Conservation (phyloP, 768 basidiomycete genomes). For the Phlegmacium glaucopus region DNA sequence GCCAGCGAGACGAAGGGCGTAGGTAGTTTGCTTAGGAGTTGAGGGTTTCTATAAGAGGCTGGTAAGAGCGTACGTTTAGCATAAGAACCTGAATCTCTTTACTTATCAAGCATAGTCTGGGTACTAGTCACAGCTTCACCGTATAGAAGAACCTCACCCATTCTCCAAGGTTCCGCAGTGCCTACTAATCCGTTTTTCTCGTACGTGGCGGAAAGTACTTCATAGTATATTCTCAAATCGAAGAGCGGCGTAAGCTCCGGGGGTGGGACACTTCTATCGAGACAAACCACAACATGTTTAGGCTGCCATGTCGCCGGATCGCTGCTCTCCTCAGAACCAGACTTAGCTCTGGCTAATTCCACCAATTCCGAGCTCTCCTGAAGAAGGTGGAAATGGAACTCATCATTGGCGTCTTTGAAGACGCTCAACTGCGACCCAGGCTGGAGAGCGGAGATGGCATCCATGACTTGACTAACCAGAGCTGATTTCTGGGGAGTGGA, state of each 20-base stretch:
- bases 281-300: conserved; percentile 54
- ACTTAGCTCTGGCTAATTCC: conserved; percentile 21
- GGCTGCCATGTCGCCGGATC: conserved; percentile 38
- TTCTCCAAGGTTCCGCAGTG: conserved; percentile 38
- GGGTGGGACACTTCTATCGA: conserved; percentile 45
- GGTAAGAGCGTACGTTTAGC: neutral
- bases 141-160: conserved; percentile 82
- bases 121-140: conserved; percentile 91
- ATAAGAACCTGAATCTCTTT: conserved; percentile 24
- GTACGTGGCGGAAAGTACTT: conserved; percentile 38
- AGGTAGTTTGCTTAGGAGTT: conserved; percentile 63
- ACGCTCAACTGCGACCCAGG: conserved; percentile 26
- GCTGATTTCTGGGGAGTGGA: conserved; percentile 39
- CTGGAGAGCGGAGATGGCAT: conserved; percentile 31
- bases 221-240: conserved; percentile 59
- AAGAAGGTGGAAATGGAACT: conserved; percentile 54
- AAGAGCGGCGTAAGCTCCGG: conserved; percentile 68
- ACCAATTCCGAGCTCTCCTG: conserved; percentile 30
- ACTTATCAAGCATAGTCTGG: conserved; percentile 94
- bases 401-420: conserved; percentile 69
- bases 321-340: conserved; percentile 10
- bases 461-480: conserved; percentile 37
- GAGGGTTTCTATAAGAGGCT: conserved; percentile 60
- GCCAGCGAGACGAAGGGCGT: conserved; percentile 81
- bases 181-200: conserved; percentile 20